phyloP scores from a whole-genome alignment of 129 eudicot genomes.

The Flaveria bidentis region DNA sequence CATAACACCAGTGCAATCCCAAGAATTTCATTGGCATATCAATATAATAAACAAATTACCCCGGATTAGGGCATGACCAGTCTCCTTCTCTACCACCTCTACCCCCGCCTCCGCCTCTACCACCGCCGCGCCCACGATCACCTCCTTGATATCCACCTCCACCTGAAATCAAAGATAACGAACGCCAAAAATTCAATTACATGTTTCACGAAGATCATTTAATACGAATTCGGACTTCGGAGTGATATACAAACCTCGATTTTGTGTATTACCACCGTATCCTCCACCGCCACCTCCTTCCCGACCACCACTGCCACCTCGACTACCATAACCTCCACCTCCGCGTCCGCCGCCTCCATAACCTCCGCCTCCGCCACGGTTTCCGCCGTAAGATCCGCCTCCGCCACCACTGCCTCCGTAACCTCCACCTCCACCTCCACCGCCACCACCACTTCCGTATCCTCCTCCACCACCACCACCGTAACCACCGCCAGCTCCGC shows the following conservation, averaged over 20 bases:
- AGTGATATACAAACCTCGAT: conserved; percentile 43
- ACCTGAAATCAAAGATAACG: conserved; percentile 30
- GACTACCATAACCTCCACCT: conserved; percentile 40
- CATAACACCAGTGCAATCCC: not conserved
- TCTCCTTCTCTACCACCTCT: conserved; percentile 94
- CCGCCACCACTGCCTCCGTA: conserved; percentile 25
- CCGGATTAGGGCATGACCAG: conserved; percentile 88
- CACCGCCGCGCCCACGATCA: conserved; percentile 51
- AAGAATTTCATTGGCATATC: conserved; percentile 3
- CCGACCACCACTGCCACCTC: conserved; percentile 41
- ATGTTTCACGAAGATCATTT: not conserved
- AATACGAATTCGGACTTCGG: not conserved
- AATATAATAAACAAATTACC: conserved; percentile 40
- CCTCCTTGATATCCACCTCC: conserved; percentile 91
- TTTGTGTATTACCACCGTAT: conserved; percentile 53
- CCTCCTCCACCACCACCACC: conserved; percentile 44
- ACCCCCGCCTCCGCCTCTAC: conserved; percentile 62
- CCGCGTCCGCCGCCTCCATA: conserved; percentile 15
- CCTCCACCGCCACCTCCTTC: conserved; percentile 56
- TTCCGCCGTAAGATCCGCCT: conserved; percentile 46
- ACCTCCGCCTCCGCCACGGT: conserved; percentile 14
- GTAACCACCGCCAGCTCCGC: conserved; percentile 21
- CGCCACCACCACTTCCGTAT: conserved; percentile 25
- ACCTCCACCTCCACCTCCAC: not conserved
- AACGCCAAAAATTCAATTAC: conserved; percentile 9